These are phyloP conservation scores for Thermothelomyces thermophilus DNA, from an alignment of 2,329 filamentous ascomycete genomes.

Conservation along the genomic window DNA sequence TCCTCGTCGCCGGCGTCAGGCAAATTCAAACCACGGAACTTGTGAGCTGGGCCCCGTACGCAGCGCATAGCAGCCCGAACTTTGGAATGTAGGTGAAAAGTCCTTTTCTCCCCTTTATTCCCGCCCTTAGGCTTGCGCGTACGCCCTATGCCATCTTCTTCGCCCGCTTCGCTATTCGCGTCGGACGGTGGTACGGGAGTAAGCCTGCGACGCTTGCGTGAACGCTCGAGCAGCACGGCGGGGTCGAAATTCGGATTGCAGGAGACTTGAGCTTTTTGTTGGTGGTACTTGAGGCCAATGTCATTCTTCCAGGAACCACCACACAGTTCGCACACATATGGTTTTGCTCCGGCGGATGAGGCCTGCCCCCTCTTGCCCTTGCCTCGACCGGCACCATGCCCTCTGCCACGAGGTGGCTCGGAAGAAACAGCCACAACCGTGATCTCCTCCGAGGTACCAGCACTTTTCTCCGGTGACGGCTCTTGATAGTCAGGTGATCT, in stretches of 20 bases:
- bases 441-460: background rate
- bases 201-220: slow-evolving; percentile 14
- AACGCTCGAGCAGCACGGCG: slow-evolving; percentile 21
- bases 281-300: slow-evolving; percentile 52
- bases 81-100: background rate
- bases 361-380: slow-evolving; percentile 16
- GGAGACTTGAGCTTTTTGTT: slow-evolving; percentile 45
- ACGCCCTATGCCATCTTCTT: background rate
- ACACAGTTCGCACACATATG: slow-evolving; percentile 47
- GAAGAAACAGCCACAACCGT: slow-evolving; percentile 5
- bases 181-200: slow-evolving; percentile 7
- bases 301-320: slow-evolving; percentile 51
- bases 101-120: slow-evolving; percentile 7
- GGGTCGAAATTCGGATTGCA: slow-evolving; percentile 46
- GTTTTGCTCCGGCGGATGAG: slow-evolving; percentile 22
- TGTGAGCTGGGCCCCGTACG: background rate
- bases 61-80: slow-evolving; percentile 12
- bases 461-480: background rate
- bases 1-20: background rate
- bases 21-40: slow-evolving; percentile 9
- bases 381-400: slow-evolving; percentile 14
- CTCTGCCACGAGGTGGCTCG: slow-evolving; percentile 12
- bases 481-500: background rate
- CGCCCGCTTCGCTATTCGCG: slow-evolving; percentile 4
- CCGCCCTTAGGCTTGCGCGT: slow-evolving; percentile 3